Percentiles rank a stretch among this genome's conserved stretches.
phyloP scores from a whole-genome alignment of 345 rosid species.

The Dipteronia sinensis region DNA sequence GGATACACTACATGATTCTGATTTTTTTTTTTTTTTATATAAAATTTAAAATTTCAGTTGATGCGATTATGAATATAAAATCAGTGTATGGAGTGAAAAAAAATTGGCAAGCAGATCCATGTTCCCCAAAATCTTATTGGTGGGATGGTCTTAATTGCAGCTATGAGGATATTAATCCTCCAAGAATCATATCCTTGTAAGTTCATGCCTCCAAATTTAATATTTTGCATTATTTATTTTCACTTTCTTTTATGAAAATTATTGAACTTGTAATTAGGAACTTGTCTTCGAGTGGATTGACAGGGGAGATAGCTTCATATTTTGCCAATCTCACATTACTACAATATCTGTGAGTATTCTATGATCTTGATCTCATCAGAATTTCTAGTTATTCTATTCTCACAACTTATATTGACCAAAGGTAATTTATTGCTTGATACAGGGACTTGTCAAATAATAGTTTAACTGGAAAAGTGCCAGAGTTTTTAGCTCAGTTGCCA shows the following conservation, averaged over 20 bases:
- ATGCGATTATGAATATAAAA: slow-evolving; percentile 47
- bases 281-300: slow-evolving; percentile 47
- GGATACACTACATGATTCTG: no score
- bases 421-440: neutral
- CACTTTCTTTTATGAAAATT: no score
- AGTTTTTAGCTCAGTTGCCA: slow-evolving; percentile 35
- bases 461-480: slow-evolving; percentile 50
- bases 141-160: slow-evolving; percentile 63
- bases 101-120: slow-evolving; percentile 74
- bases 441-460: slow-evolving; percentile 64
- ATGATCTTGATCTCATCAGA: neutral
- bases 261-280: slow-evolving; percentile 41
- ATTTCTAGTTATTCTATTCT: neutral
- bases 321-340: slow-evolving; percentile 42
- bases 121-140: slow-evolving; percentile 34
- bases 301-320: slow-evolving; percentile 36
- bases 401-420: no score
- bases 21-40: no score
- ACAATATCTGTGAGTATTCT: slow-evolving; percentile 46
- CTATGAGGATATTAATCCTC: slow-evolving; percentile 19
- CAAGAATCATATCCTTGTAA: slow-evolving; percentile 50
- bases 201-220: slow-evolving; percentile 14
- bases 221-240: no score
- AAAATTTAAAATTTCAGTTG: slow-evolving; percentile 25
- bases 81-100: slow-evolving; percentile 36